A percentile compares a stretch with the other conserved stretches of the same genome.
phyloP scores from a whole-genome alignment of 257 asterid genomes.

The Solanum pennellii region DNA sequence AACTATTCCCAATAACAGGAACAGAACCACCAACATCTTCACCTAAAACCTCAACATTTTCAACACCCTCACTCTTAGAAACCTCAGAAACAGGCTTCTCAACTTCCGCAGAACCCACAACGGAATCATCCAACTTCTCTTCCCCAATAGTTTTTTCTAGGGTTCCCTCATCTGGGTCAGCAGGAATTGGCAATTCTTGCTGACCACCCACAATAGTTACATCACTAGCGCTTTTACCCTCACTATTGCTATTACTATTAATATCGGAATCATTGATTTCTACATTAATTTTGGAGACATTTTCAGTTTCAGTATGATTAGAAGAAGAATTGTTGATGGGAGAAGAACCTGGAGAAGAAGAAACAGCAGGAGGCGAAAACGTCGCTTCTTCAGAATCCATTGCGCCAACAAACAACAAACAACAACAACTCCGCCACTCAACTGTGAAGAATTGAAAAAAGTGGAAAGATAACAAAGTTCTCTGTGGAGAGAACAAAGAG shows the following conservation, averaged over 20 bases:
- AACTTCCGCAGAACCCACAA: neutral
- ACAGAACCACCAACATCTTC: neutral
- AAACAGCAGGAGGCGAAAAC: neutral
- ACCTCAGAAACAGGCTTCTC: conserved; percentile 20
- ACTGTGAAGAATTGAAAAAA: neutral
- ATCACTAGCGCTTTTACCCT: neutral
- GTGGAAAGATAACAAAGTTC: neutral
- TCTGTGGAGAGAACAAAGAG: neutral
- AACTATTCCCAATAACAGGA: neutral
- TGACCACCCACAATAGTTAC: neutral
- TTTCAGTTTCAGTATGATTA: neutral
- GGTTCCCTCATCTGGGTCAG: conserved; percentile 1
- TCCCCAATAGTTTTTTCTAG: neutral
- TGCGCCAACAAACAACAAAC: neutral
- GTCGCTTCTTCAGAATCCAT: neutral
- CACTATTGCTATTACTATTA: neutral
- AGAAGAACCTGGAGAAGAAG: neutral
- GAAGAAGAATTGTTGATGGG: neutral
- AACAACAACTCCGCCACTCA: neutral
- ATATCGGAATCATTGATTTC: neutral
- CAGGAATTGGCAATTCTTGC: neutral
- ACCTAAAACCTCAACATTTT: conserved; percentile 6
- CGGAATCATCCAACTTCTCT: neutral
- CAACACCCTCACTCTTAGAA: conserved; percentile 18
- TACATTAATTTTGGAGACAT: neutral